These are phyloP conservation scores for Plasmodium blacklocki DNA, from an alignment of 169 alveolate genomes.

Conservation along the genomic window DNA sequence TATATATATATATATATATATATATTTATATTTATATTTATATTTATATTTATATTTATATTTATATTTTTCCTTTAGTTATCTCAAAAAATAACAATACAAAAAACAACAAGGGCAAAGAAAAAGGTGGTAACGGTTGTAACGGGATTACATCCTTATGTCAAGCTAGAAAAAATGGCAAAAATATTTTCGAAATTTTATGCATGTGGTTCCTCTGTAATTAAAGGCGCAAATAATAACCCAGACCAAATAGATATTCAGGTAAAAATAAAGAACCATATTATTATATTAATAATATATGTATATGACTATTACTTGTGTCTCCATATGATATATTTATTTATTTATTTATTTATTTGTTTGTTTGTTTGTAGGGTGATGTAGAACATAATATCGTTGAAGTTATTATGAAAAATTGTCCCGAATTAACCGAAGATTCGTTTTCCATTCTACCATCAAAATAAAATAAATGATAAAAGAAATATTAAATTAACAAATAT, in stretches of 20 bases:
- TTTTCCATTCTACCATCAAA: conserved; percentile 81
- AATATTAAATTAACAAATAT: too few relatives aligned
- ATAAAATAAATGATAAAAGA: neutral
- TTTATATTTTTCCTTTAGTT: conserved; percentile 15
- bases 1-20: conserved; percentile 2
- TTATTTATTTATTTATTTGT: neutral
- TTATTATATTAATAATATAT: neutral
- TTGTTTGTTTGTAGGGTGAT: conserved; percentile 79
- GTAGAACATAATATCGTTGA: conserved; percentile 84
- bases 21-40: neutral
- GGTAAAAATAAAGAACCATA: conserved; percentile 45
- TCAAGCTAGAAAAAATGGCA: conserved; percentile 88
- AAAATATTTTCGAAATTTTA: conserved; percentile 89
- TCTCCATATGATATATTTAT: neutral
- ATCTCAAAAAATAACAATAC: conserved; percentile 81
- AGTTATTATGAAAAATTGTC: conserved; percentile 80
- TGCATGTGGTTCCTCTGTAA: conserved; percentile 91
- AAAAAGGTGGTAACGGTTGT: conserved; percentile 89
- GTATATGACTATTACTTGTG: neutral
- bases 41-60: neutral
- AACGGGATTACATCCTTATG: conserved; percentile 88
- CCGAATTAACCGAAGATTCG: conserved; percentile 82
- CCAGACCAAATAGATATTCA: conserved; percentile 86
- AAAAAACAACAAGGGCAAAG: conserved; percentile 86
- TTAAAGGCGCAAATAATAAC: conserved; percentile 88